Conservation (phyloP, 768 basidiomycete species). For the Mycena chlorophos region DNA sequence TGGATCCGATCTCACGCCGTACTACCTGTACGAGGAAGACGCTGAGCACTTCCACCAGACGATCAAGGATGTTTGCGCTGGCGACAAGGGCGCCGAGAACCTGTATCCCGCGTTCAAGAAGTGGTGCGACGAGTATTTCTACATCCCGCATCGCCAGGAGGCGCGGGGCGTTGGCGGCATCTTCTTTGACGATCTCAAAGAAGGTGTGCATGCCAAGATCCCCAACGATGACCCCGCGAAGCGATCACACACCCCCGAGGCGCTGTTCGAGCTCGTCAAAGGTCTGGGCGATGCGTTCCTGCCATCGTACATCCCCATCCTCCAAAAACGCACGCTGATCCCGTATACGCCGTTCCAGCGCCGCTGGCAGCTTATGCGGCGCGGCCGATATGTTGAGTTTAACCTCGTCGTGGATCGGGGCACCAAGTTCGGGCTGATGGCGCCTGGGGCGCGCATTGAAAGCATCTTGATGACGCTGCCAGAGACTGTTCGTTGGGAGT, state of each 20-base stretch:
- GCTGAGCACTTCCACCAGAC: constrained; percentile 83
- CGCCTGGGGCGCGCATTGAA: constrained; percentile 65
- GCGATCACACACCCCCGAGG: constrained; percentile 59
- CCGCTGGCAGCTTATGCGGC: constrained; percentile 85
- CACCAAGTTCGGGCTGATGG: constrained; percentile 60
- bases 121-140: constrained; percentile 99
- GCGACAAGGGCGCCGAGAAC: constrained; percentile 59
- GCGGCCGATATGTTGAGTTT: constrained; percentile 77
- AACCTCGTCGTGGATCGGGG: constrained; percentile 64
- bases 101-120: constrained; percentile 83
- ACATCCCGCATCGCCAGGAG: constrained; percentile 84
- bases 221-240: constrained; percentile 32
- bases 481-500: constrained; percentile 68
- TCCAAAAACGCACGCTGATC: constrained; percentile 55
- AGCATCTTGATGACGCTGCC: constrained; percentile 67
- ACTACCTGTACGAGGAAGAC: constrained; percentile 88
- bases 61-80: constrained; percentile 73
- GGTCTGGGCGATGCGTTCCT: constrained; percentile 78
- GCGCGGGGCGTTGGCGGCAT: constrained; percentile 89
- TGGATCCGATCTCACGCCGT: constrained; percentile 91
- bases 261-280: constrained; percentile 76
- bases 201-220: constrained; percentile 65
- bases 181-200: constrained; percentile 93
- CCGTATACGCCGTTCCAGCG: constrained; percentile 67
- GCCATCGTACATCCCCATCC: constrained; percentile 88